A percentile compares a stretch with the other conserved stretches of the same genome.
These are phyloP conservation scores for Myochromella boudieri DNA, from an alignment of 768 basidiomycete species.

Conservation along the genomic window DNA sequence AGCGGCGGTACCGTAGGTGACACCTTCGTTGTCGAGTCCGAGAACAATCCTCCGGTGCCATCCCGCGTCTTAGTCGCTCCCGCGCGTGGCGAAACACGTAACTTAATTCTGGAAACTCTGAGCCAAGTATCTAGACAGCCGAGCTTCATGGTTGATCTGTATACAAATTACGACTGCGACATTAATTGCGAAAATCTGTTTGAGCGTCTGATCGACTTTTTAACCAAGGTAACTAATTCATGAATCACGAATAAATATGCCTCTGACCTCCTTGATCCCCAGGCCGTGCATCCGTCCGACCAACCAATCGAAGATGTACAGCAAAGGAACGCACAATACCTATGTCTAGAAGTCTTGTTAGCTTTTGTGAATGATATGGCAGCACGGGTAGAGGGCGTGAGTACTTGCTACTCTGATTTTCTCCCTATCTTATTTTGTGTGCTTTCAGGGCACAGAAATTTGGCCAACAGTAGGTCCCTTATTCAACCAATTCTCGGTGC, in stretches of 20 bases:
- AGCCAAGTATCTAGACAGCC: slow-evolving; percentile 78
- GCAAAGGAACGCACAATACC: slow-evolving; percentile 76
- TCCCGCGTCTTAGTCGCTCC: slow-evolving; percentile 66
- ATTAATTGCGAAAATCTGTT: slow-evolving; percentile 96
- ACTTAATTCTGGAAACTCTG: slow-evolving; percentile 87
- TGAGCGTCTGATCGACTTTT: slow-evolving; percentile 83
- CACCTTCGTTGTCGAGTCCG: slow-evolving; percentile 39
- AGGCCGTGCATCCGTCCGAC: slow-evolving; percentile 82
- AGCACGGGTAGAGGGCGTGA: slow-evolving; percentile 49
- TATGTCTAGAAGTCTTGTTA: slow-evolving; percentile 86
- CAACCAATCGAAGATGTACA: slow-evolving; percentile 60
- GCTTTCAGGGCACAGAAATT: slow-evolving; percentile 37
- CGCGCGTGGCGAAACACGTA: slow-evolving; percentile 83
- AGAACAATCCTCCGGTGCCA: slow-evolving; percentile 46
- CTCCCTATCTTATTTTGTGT: slow-evolving; percentile 11
- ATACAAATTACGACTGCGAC: slow-evolving; percentile 96
- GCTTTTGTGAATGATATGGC: slow-evolving; percentile 90
- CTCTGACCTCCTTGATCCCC: slow-evolving; percentile 6
- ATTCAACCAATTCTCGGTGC: neutral
- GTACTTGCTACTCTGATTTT: slow-evolving; percentile 18
- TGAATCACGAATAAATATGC: neutral
- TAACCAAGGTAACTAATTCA: slow-evolving; percentile 68
- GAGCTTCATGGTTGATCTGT: slow-evolving; percentile 94
- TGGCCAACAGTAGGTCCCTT: slow-evolving; percentile 63
- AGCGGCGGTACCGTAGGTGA: slow-evolving; percentile 31